phyloP scores from a whole-genome alignment of 2,329 filamentous ascomycete species.

The Colletotrichum tropicicola region DNA sequence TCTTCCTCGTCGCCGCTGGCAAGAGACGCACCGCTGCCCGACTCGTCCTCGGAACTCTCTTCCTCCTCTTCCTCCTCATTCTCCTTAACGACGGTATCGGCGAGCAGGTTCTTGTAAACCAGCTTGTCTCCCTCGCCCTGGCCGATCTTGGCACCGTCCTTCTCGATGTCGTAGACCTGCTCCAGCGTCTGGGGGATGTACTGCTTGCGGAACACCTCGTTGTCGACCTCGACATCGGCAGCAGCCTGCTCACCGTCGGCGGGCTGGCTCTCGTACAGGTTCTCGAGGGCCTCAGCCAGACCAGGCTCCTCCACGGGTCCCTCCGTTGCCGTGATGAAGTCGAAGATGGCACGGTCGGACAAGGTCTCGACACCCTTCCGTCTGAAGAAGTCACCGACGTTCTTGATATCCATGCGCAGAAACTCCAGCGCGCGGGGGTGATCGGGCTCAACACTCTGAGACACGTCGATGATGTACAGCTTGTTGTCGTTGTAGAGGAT shows the following conservation, averaged over 20 bases:
- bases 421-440: slow-evolving; percentile 94
- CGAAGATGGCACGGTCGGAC: slow-evolving; percentile 81
- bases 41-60: slow-evolving; percentile 50
- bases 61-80: slow-evolving; percentile 45
- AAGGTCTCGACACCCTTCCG: slow-evolving; percentile 85
- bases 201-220: slow-evolving; percentile 93
- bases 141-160: slow-evolving; percentile 82
- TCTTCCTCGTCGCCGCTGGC: slow-evolving; percentile 53
- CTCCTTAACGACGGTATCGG: slow-evolving; percentile 66
- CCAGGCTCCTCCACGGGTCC: slow-evolving; percentile 69
- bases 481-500: slow-evolving; percentile 85
- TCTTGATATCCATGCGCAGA: slow-evolving; percentile 98
- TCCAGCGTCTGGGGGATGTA: slow-evolving; percentile 97
- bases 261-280: slow-evolving; percentile 68
- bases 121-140: slow-evolving; percentile 79
- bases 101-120: slow-evolving; percentile 86
- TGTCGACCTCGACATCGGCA: slow-evolving; percentile 78
- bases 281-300: slow-evolving; percentile 70
- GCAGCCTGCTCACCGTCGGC: slow-evolving; percentile 57
- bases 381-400: slow-evolving; percentile 91
- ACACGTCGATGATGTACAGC: slow-evolving; percentile 96
- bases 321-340: slow-evolving; percentile 76
- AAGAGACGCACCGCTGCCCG: slow-evolving; percentile 59
- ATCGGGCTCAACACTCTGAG: slow-evolving; percentile 96
- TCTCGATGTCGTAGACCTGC: slow-evolving; percentile 95